Base-by-base conservation (phyloP, 345 rosid genomes). In the Lagerstroemia speciosa region DNA sequence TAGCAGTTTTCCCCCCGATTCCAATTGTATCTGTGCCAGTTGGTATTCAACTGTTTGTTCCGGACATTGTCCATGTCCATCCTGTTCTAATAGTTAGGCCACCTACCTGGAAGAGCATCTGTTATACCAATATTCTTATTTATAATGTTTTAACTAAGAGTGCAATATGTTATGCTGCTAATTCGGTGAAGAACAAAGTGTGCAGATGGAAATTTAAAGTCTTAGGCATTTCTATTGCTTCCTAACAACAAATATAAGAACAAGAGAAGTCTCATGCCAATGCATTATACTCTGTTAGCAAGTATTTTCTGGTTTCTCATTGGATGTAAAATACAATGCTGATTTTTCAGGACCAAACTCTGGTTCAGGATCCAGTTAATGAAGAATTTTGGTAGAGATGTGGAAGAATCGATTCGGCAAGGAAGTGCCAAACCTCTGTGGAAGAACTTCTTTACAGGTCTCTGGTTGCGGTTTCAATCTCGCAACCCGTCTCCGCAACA, bases 341-440 rank as follows among this genome's bases (percentile, higher is more conserved):
- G 17, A 77, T 64, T 20, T 73, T 72, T 41, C 67, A 88, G 93
- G 93, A 88, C 62, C 83, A 73, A 78, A 86, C 90, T 34, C 70
- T 88, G 73, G 77, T 88, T 19, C 85, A 84, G 78, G 93, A 86
- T 57, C 93, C 93, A 46, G 68, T 88, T 72, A 72, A 86, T 66
- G 87, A 84, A 75, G 93, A 86, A 67, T 84, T 84, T 78, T 86
- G 87, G 91, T 89, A 84, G 93, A 73, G 91, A 88, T 73, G 85
- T 86, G 36, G 93, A 86, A 72, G 93, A 88, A 75, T 84, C 91
- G 52, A 79, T 84, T 71, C 77, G 87, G 67, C 93, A 83, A 70
- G 84, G 85, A 70, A 77, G 67, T 76, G 82, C 78, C 33, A 80
- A 86, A 78, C 89, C 93, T 22, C 86, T 88, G 73, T 26, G 86